A percentile compares a stretch with the other conserved stretches of the same genome.
Conservation (phyloP, 2,329 filamentous ascomycete species). For the Penicillium sp. region DNA sequence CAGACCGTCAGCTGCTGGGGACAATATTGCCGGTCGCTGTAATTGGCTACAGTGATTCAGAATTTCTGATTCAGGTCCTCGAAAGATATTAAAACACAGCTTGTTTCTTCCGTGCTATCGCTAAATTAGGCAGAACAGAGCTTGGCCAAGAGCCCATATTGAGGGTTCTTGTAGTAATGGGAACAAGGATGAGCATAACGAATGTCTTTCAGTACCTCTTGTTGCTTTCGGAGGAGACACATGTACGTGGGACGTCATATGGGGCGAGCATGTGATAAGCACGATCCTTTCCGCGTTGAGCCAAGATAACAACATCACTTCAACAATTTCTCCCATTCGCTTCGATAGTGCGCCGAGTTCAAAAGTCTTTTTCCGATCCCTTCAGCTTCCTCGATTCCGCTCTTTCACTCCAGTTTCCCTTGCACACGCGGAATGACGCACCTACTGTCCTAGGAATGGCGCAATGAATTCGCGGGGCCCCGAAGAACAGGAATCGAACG, state of each 20-base stretch:
- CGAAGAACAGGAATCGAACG: conserved; percentile 28
- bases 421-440: conserved; percentile 29
- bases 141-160: too few relatives aligned
- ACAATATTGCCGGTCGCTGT: too few relatives aligned
- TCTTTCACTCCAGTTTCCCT: neutral
- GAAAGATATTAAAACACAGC: too few relatives aligned
- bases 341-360: neutral
- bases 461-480: conserved; percentile 34
- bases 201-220: too few relatives aligned
- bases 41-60: too few relatives aligned
- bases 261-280: conserved; percentile 23
- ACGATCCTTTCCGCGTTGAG: conserved; percentile 22
- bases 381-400: neutral
- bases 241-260: neutral
- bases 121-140: too few relatives aligned
- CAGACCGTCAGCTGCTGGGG: too few relatives aligned
- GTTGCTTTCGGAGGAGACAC: conserved; percentile 14
- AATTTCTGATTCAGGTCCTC: too few relatives aligned
- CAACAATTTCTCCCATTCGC: neutral
- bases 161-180: too few relatives aligned
- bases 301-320: conserved; percentile 22
- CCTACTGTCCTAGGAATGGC: conserved; percentile 31
- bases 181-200: too few relatives aligned
- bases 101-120: too few relatives aligned
- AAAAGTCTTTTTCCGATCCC: too few relatives aligned